Conservation (phyloP, 768 basidiomycete genomes). For the Naganishia friedmannii region DNA sequence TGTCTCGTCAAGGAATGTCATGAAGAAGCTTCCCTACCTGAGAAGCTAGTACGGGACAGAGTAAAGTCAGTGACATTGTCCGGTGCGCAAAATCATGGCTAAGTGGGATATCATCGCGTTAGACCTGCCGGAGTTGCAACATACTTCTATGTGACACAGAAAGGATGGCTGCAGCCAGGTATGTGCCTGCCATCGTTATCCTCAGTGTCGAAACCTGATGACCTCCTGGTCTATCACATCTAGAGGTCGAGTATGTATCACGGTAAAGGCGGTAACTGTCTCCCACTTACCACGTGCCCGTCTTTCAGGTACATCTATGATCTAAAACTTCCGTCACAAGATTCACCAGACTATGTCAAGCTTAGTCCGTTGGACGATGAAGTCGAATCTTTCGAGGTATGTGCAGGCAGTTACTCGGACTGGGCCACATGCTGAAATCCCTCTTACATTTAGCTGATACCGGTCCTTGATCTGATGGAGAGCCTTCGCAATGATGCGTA, state of each 20-base stretch:
- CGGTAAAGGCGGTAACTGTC: neutral
- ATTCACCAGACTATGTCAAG: slow-evolving; percentile 55
- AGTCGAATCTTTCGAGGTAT: slow-evolving; percentile 86
- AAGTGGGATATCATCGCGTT: neutral
- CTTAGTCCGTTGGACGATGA: slow-evolving; percentile 85
- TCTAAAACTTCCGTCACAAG: slow-evolving; percentile 62
- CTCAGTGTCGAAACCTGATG: neutral
- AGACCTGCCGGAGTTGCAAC: slow-evolving; percentile 66
- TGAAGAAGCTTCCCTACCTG: slow-evolving; percentile 84
- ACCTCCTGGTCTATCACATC: slow-evolving; percentile 39
- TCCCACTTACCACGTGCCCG: neutral
- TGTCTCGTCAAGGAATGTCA: slow-evolving; percentile 82
- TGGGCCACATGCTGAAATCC: neutral
- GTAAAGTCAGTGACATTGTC: slow-evolving; percentile 52
- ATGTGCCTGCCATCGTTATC: slow-evolving; percentile 17
- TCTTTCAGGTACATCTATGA: slow-evolving; percentile 75
- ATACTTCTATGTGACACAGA: slow-evolving; percentile 71
- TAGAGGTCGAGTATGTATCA: slow-evolving; percentile 70
- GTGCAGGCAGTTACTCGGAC: slow-evolving; percentile 32
- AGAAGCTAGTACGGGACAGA: slow-evolving; percentile 54
- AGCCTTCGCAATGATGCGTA: slow-evolving; percentile 62
- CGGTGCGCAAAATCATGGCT: no score
- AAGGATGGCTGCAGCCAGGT: slow-evolving; percentile 68
- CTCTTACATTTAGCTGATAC: slow-evolving; percentile 59
- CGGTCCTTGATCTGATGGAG: slow-evolving; percentile 62